Evolutionary conservation across 805 yeast genomes (phyloP).

Genomic region (Schwanniomyces yamadae): DNA sequence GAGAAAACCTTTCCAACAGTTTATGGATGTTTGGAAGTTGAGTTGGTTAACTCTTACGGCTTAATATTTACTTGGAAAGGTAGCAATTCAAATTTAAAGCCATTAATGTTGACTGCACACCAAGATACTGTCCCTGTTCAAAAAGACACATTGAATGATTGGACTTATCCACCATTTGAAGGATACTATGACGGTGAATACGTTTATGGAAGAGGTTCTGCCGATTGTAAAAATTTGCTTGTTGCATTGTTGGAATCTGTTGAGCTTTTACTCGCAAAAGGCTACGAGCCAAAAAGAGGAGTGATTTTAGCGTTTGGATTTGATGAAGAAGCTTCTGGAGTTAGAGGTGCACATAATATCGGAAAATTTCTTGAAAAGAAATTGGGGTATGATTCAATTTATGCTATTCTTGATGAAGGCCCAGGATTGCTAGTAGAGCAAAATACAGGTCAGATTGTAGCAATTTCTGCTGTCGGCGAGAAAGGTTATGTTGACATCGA

Average conservation of each 20-base stretch:
- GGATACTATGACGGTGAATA: constrained; percentile 60
- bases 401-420: constrained; percentile 66
- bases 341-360: constrained; percentile 57
- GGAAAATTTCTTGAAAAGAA: constrained; percentile 46
- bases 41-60: constrained; percentile 60
- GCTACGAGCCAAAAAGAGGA: constrained; percentile 59
- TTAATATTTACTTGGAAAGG: constrained; percentile 67
- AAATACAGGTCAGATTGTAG: constrained; percentile 57
- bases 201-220: constrained; percentile 76
- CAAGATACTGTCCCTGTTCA: constrained; percentile 82
- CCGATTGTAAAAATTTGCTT: constrained; percentile 72
- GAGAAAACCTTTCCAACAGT: constrained; percentile 53
- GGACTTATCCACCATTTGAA: constrained; percentile 67
- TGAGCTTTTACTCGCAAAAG: constrained; percentile 53
- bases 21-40: constrained; percentile 47
- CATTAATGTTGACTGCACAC: constrained; percentile 69
- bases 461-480: constrained; percentile 47
- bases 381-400: constrained; percentile 61
- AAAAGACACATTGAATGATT: constrained; percentile 49
- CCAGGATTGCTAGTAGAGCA: constrained; percentile 50
- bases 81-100: constrained; percentile 50
- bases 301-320: constrained; percentile 67
- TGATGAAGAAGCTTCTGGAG: constrained; percentile 76
- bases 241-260: constrained; percentile 66
- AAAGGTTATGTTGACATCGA: constrained; percentile 47